These are phyloP conservation scores for Ophidiomyces ophidiicola DNA, from an alignment of 2,329 filamentous ascomycete genomes.

Conservation along the genomic window DNA sequence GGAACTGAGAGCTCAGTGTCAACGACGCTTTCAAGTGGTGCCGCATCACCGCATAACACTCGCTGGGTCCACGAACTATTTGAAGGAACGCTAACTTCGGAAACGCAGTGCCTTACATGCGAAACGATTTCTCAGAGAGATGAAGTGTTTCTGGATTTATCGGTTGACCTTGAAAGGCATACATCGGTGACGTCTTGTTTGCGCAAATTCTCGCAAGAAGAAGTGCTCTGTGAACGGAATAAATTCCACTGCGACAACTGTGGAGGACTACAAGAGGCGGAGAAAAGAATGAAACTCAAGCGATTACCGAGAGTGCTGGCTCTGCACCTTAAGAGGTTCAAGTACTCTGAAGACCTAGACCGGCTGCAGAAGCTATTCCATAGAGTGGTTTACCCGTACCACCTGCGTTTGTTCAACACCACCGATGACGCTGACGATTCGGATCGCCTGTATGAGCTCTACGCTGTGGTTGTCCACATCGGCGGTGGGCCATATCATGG, in stretches of 20 bases:
- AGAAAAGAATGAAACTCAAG: conserved; percentile 99
- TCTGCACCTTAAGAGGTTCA: conserved; percentile 90
- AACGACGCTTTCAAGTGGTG: conserved; percentile 22
- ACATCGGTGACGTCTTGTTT: conserved; percentile 93
- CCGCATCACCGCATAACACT: conserved; percentile 52
- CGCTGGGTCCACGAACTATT: conserved; percentile 97
- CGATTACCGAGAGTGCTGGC: conserved; percentile 81
- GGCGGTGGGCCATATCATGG: conserved; percentile 94
- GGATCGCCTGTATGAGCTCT: conserved; percentile 88
- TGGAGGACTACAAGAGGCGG: conserved; percentile 88
- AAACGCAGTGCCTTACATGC: conserved; percentile 91
- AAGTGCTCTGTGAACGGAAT: conserved; percentile 96
- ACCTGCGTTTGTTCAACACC: conserved; percentile 92
- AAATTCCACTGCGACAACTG: conserved; percentile 99
- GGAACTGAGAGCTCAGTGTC: conserved; percentile 33
- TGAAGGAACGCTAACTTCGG: conserved; percentile 84
- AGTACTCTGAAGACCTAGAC: conserved; percentile 92
- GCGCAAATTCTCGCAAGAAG: conserved; percentile 90
- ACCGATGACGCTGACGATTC: conserved; percentile 90
- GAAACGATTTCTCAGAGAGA: conserved; percentile 91
- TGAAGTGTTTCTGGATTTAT: conserved; percentile 89
- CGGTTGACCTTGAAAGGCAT: conserved; percentile 89
- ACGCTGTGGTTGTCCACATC: conserved; percentile 94
- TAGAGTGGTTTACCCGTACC: conserved; percentile 90
- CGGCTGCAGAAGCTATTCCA: conserved; percentile 93